Percentiles rank a stretch among this genome's conserved stretches.
Conservation (phyloP, 2,329 filamentous ascomycete species). For the Fusarium ramigenum region DNA sequence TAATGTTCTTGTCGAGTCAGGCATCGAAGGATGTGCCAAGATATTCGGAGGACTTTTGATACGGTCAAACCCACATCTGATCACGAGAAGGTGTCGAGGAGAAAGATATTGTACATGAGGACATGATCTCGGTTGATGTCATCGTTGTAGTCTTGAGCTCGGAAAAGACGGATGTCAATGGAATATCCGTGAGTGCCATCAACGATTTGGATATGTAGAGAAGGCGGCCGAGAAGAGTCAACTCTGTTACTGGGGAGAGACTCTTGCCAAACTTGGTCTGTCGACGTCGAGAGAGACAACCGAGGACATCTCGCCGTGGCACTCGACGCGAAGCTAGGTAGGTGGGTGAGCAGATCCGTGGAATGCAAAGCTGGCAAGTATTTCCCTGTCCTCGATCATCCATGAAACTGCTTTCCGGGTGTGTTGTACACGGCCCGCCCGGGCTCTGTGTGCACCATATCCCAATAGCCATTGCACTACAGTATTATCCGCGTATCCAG, state of each 20-base stretch:
- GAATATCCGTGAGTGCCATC: background rate
- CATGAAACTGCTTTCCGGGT: background rate
- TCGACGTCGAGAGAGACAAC: background rate
- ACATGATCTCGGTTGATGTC: background rate
- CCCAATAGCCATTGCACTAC: background rate
- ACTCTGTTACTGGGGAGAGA: background rate
- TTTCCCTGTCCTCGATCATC: background rate
- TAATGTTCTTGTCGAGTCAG: background rate
- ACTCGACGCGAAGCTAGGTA: background rate
- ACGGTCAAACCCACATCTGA: background rate
- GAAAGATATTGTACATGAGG: background rate
- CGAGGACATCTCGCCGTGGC: background rate
- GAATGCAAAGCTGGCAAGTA: background rate
- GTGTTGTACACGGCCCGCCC: background rate
- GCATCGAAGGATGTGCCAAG: background rate
- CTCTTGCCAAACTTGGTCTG: background rate
- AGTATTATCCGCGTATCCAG: background rate
- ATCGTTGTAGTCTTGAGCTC: background rate
- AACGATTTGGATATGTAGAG: too few relatives aligned
- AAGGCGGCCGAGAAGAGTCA: background rate
- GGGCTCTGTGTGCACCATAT: background rate
- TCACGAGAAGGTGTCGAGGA: slow-evolving; percentile 6
- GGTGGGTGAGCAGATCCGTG: background rate
- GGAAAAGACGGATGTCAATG: slow-evolving; percentile 4
- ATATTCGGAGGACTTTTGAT: slow-evolving; percentile 9